Evolutionary conservation across 768 basidiomycete species (phyloP).

Genomic region (Pleurotus platypus): DNA sequence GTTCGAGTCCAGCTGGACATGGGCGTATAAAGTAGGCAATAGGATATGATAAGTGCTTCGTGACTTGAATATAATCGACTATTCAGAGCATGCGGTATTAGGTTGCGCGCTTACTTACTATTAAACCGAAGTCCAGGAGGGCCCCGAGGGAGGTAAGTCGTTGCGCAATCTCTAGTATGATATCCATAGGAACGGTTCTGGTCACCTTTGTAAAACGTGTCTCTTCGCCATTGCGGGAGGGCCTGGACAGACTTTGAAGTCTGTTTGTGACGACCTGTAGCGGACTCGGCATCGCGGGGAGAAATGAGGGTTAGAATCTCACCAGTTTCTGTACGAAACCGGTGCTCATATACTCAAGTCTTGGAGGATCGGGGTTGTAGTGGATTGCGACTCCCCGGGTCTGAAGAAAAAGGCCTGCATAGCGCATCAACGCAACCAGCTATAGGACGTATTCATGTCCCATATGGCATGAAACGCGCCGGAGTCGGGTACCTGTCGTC

Average conservation of each 20-base stretch:
- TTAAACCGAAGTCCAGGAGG: constrained; percentile 54
- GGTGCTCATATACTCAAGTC: no score
- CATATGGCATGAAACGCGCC: no score
- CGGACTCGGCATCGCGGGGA: neutral
- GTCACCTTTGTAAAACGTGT: neutral
- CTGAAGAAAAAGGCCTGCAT: no score
- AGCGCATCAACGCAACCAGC: no score
- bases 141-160: constrained; percentile 51
- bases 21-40: constrained; percentile 55
- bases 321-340: no score
- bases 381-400: no score
- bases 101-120: constrained; percentile 36
- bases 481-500: no score
- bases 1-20: constrained; percentile 48
- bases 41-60: neutral
- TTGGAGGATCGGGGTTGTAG: no score
- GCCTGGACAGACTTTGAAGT: neutral
- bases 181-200: constrained; percentile 43
- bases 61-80: neutral
- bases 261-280: neutral
- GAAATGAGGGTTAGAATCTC: no score
- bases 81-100: neutral
- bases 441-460: no score
- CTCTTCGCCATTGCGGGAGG: neutral
- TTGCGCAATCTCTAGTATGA: constrained; percentile 63